A percentile compares a stretch with the other conserved stretches of the same genome.
Conservation (phyloP, 2,329 filamentous ascomycete genomes). For the Penicillium sp. region DNA sequence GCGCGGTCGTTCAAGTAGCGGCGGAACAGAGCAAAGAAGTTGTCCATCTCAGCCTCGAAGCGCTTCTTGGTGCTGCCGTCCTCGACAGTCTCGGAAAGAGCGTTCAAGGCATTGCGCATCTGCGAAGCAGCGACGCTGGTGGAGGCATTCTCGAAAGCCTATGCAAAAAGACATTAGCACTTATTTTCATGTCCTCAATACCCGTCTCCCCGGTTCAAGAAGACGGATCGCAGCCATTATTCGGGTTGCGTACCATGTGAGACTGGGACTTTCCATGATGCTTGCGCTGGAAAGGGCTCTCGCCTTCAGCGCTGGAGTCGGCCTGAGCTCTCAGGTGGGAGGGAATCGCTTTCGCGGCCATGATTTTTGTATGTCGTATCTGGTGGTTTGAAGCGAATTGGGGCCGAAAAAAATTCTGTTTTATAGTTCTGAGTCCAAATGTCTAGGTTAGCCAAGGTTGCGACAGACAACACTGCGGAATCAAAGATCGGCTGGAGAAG, state of each 20-base stretch:
- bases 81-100: conserved; percentile 82
- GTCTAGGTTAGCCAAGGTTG: neutral
- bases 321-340: conserved; percentile 70
- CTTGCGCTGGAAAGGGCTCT: conserved; percentile 40
- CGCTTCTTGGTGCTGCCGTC: conserved; percentile 71
- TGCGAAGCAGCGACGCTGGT: conserved; percentile 96
- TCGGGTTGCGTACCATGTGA: conserved; percentile 48
- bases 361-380: conserved; percentile 32
- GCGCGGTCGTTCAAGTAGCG: conserved; percentile 98
- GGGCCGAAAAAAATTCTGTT: neutral
- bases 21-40: conserved; percentile 98
- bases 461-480: neutral
- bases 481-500: conserved; percentile 4
- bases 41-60: conserved; percentile 99
- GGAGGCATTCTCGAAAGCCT: conserved; percentile 99
- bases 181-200: neutral
- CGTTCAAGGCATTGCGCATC: conserved; percentile 97
- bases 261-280: conserved; percentile 55
- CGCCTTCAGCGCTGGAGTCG: conserved; percentile 33
- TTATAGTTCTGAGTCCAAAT: neutral
- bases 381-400: neutral
- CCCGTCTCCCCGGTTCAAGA: neutral
- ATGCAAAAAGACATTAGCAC: conserved; percentile 13
- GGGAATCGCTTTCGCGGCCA: conserved; percentile 76
- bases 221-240: neutral